These are phyloP conservation scores for Picea mariana DNA, from an alignment of 83 land plant genomes.

Conservation along the genomic window DNA sequence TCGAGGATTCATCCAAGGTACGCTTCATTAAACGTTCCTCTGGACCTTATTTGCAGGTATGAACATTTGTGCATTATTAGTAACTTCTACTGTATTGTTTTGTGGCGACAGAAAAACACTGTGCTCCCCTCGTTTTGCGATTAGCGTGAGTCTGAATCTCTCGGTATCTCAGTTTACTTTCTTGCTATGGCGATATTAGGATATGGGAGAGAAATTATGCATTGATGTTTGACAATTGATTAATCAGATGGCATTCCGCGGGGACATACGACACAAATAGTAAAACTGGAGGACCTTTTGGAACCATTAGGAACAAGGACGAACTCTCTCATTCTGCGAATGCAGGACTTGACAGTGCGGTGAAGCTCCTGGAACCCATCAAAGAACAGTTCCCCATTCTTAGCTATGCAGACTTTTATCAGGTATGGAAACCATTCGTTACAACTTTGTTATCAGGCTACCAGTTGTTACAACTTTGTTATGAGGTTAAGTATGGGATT, in stretches of 20 bases:
- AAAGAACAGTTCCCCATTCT: slow-evolving; percentile 39
- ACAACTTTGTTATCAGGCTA: no score
- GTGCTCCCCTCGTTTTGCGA: slow-evolving; percentile 10
- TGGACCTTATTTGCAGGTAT: no score
- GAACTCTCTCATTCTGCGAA: slow-evolving; percentile 46
- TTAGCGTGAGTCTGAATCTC: slow-evolving; percentile 3
- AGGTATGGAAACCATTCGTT: slow-evolving; percentile 13
- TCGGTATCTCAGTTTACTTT: no score
- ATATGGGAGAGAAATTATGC: no score
- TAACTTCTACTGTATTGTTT: neutral
- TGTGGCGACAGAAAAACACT: neutral
- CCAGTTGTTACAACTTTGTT: no score
- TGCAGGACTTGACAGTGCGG: slow-evolving; percentile 46
- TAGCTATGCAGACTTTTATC: slow-evolving; percentile 43
- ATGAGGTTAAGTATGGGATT: no score
- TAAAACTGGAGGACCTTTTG: slow-evolving; percentile 48
- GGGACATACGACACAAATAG: slow-evolving; percentile 41
- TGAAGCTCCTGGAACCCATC: slow-evolving; percentile 43
- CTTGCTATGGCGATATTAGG: neutral
- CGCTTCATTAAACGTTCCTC: no score
- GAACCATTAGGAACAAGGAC: slow-evolving; percentile 32
- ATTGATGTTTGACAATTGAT: no score
- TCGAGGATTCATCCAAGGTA: slow-evolving; percentile 17
- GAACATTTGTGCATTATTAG: no score
- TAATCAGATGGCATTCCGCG: slow-evolving; percentile 42